Evolutionary conservation across 73 alveolate genomes (phyloP), one percentile per base, ranked within the genome.

Genomic region (Stentor roeselii): DNA sequence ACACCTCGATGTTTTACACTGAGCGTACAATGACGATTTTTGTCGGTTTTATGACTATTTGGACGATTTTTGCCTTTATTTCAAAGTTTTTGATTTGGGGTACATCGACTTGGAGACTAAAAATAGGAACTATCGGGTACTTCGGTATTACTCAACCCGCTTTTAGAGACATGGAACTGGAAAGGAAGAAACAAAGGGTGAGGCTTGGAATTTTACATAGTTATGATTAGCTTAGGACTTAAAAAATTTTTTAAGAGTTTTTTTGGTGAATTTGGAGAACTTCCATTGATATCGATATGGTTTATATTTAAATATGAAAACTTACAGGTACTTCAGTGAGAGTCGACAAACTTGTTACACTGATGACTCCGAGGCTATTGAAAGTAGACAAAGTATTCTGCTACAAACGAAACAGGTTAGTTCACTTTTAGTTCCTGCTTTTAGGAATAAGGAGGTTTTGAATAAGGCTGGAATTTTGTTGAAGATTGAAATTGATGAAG

Each of bases 141-240:
- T 67, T 67, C 37, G 80, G 37, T 67, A 30, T 67, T 15, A 36
- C 34, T 67, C 42, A 32, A 67, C 80, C 80, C 14, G 80, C 80
- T 21, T 67, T 67, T 67, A 67, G 41, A 67, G 80, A 67, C 41
- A 67, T 67, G 37, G 41, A 67, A 40, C 80, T 67, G 21, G 80
- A 21, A 32, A 67, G 37, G 80, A 27, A 0, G 27, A 67, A 67
- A 21, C 80, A 67, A 67, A 67, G 80, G 41, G 42, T 67, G 2
- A 21, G 34, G n/a, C 34, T 67, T 34, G 14, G 21, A 67, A 34
- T 21, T 27, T 40, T 67, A 21, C 80, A 67, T 2, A 2, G 80
- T 32, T 67, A 67, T 34, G 80, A 67, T 67, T 67, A 67, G 34
- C 67, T 50, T n/a, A n/a, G n/a, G n/a, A n/a, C n/a, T n/a, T n/a